Evolutionary conservation across 441 rosid species (phyloP).

Genomic region (Euphorbia celastroides): DNA sequence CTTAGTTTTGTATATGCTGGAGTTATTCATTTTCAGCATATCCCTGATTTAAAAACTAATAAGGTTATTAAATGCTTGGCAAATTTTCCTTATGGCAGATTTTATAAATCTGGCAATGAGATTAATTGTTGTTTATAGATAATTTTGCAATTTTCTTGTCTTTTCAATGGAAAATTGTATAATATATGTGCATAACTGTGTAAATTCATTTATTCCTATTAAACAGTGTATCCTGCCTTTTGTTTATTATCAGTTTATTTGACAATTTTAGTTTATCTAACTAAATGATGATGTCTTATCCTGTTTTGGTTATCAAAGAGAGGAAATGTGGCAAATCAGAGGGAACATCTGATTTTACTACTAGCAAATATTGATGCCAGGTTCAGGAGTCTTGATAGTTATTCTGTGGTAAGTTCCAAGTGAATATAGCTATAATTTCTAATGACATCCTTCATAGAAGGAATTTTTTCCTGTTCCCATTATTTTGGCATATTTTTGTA

Average conservation of each 20-base stretch:
- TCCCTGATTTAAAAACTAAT: neutral
- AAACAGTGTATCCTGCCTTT: neutral
- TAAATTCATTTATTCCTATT: neutral
- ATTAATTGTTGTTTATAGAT: neutral
- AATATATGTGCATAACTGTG: neutral
- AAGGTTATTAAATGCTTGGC: neutral
- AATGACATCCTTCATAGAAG: neutral
- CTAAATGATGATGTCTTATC: conserved; percentile 11
- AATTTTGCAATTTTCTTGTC: neutral
- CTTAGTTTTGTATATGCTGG: neutral
- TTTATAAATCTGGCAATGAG: neutral
- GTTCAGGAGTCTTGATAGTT: conserved; percentile 35
- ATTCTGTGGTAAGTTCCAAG: conserved; percentile 40
- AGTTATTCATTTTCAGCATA: neutral
- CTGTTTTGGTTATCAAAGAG: conserved; percentile 49
- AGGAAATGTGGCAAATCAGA: conserved; percentile 94
- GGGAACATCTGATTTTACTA: conserved; percentile 90
- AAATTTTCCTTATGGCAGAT: neutral
- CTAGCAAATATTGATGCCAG: conserved; percentile 86
- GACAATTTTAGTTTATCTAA: conserved; percentile 18
- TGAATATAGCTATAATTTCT: conserved; percentile 1
- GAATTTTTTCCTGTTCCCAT: neutral
- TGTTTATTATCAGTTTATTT: conserved; percentile 9
- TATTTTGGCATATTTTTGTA: conserved; percentile 6
- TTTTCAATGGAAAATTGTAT: neutral